Evolutionary conservation across 257 asterid genomes (phyloP).

Genomic region (Coffea eugenioides): DNA sequence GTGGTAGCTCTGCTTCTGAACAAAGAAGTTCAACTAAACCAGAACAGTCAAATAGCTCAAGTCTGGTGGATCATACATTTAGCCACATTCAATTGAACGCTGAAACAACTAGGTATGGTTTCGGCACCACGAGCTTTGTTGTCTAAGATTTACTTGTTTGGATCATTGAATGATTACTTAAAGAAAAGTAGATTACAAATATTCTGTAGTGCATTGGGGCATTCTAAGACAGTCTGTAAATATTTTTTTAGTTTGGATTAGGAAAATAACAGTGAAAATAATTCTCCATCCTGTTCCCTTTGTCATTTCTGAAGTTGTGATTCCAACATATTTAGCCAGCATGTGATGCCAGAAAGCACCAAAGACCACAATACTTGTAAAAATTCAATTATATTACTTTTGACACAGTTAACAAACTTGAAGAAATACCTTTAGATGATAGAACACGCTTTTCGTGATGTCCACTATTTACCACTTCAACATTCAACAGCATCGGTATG

Average conservation of each 20-base stretch:
- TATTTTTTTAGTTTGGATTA: no score
- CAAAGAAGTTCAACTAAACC: not conserved
- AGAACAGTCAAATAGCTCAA: not conserved
- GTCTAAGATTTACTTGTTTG: not conserved
- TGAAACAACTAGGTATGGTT: not conserved
- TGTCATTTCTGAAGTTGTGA: not conserved
- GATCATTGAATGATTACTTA: not conserved
- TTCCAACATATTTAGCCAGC: not conserved
- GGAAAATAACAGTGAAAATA: no score
- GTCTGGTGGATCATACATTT: not conserved
- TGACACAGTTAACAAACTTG: not conserved
- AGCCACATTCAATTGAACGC: not conserved
- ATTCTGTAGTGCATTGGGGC: no score
- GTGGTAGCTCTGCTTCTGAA: not conserved
- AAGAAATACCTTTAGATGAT: constrained; percentile 70
- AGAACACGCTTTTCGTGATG: constrained; percentile 62
- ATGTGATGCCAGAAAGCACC: not conserved
- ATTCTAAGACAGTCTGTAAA: no score
- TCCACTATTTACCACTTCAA: constrained; percentile 61
- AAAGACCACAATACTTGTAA: not conserved
- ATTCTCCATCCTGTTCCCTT: no score
- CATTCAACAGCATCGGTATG: constrained; percentile 60
- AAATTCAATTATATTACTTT: not conserved
- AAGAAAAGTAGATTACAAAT: not conserved
- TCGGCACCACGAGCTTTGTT: not conserved